These are phyloP conservation scores for Flaveria bidentis DNA, from an alignment of 129 eudicot genomes.

Conservation along the genomic window DNA sequence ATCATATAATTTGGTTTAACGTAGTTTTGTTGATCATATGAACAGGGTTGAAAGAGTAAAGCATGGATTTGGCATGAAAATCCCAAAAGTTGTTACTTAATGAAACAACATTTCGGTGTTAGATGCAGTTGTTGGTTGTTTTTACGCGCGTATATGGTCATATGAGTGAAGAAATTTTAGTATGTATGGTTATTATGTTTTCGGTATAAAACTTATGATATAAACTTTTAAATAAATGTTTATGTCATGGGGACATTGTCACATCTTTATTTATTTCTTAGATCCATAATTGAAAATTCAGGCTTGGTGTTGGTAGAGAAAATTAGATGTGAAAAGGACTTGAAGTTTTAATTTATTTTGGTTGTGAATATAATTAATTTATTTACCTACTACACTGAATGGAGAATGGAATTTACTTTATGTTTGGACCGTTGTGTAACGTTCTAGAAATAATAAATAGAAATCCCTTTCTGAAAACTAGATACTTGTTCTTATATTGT, in stretches of 20 bases:
- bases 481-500: background rate
- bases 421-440: background rate
- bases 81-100: conserved; percentile 49
- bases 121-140: too few relatives aligned
- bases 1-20: conserved; percentile 1
- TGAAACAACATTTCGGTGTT: conserved; percentile 22
- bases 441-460: background rate
- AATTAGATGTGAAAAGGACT: conserved; percentile 12
- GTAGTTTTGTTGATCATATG: conserved; percentile 16
- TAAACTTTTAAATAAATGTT: conserved; percentile 11
- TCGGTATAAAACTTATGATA: conserved; percentile 4
- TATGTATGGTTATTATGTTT: conserved; percentile 16
- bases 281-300: background rate
- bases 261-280: conserved; percentile 14
- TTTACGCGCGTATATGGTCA: background rate
- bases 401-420: conserved; percentile 10
- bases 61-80: conserved; percentile 91
- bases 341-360: background rate
- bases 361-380: conserved; percentile 14
- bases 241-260: conserved; percentile 7
- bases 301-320: conserved; percentile 7
- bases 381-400: conserved; percentile 18
- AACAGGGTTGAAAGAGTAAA: conserved; percentile 79
- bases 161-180: conserved; percentile 23
- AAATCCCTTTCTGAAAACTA: background rate